phyloP scores from a whole-genome alignment of 2,329 filamentous ascomycete species.

The Penicillium crustosum region DNA sequence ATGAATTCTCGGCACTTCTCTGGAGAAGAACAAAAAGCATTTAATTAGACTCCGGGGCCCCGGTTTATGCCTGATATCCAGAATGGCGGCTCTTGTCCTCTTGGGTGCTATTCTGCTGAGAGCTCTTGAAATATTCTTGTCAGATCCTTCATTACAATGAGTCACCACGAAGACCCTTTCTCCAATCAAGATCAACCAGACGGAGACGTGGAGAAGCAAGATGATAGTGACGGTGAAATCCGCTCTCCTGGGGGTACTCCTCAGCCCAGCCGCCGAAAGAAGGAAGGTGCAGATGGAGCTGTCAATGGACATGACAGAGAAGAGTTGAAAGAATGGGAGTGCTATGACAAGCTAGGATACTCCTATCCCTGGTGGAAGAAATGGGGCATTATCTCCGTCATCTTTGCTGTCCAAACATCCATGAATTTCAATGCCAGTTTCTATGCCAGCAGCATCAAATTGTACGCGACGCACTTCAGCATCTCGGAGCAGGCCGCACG shows the following conservation, averaged over 20 bases:
- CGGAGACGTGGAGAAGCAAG: conserved; percentile 23
- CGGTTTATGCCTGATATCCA: background rate
- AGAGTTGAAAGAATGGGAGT: conserved; percentile 55
- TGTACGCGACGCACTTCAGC: conserved; percentile 63
- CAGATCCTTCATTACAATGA: conserved; percentile 11
- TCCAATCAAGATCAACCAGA: conserved; percentile 6
- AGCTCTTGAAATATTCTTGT: background rate
- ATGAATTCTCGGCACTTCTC: background rate
- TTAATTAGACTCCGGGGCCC: background rate
- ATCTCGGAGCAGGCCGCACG: conserved; percentile 68
- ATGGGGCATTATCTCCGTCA: conserved; percentile 66
- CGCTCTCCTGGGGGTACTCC: conserved; percentile 17
- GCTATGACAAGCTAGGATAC: conserved; percentile 65
- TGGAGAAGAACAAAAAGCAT: background rate
- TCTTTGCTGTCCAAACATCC: conserved; percentile 69
- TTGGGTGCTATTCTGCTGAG: conserved; percentile 3
- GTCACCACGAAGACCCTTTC: conserved; percentile 4
- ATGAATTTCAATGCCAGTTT: conserved; percentile 78
- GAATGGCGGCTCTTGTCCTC: background rate
- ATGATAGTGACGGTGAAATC: conserved; percentile 9
- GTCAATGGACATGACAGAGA: conserved; percentile 22
- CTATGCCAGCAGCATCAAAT: conserved; percentile 65
- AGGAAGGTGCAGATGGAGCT: conserved; percentile 12
- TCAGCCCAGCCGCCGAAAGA: conserved; percentile 9
- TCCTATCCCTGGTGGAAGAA: conserved; percentile 63